phyloP scores from a whole-genome alignment of 805 yeast species.

The Wickerhamiella allomyrinae region DNA sequence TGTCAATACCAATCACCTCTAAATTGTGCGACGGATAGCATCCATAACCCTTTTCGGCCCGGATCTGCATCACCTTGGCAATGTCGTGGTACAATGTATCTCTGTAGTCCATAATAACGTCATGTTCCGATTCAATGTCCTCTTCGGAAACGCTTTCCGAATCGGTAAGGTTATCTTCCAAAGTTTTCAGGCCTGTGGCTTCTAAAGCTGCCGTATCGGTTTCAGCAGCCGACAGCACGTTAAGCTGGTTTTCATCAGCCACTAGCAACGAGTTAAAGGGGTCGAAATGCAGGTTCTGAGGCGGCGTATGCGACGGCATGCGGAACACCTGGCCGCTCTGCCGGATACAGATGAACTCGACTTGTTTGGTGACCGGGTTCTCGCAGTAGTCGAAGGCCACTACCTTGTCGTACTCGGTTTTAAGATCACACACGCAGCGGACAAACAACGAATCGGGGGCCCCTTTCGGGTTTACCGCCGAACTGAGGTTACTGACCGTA shows the following conservation, averaged over 20 bases:
- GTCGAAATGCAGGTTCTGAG: conserved; percentile 47
- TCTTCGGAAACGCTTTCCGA: neutral
- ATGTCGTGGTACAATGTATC: conserved; percentile 53
- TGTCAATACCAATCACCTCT: conserved; percentile 25
- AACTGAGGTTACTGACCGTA: conserved; percentile 9
- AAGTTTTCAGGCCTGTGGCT: neutral
- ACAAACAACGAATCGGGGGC: conserved; percentile 48
- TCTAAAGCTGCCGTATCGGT: neutral
- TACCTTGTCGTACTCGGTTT: conserved; percentile 66
- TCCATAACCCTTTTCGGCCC: conserved; percentile 66
- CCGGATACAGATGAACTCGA: conserved; percentile 71
- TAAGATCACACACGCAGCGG: conserved; percentile 57
- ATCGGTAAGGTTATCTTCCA: neutral
- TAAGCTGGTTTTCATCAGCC: neutral
- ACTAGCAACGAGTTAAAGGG: conserved; percentile 29
- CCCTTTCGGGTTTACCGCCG: conserved; percentile 17
- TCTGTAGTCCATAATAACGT: neutral
- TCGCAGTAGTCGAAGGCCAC: conserved; percentile 76
- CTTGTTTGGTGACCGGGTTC: conserved; percentile 33
- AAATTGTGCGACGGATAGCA: conserved; percentile 52
- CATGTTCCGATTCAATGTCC: neutral
- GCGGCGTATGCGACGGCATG: conserved; percentile 59
- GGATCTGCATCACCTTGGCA: conserved; percentile 49
- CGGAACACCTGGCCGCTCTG: conserved; percentile 79
- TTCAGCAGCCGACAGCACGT: neutral